These are phyloP conservation scores for Kodamaea hsintzibuensis DNA, from an alignment of 805 yeast genomes.

Conservation along the genomic window DNA sequence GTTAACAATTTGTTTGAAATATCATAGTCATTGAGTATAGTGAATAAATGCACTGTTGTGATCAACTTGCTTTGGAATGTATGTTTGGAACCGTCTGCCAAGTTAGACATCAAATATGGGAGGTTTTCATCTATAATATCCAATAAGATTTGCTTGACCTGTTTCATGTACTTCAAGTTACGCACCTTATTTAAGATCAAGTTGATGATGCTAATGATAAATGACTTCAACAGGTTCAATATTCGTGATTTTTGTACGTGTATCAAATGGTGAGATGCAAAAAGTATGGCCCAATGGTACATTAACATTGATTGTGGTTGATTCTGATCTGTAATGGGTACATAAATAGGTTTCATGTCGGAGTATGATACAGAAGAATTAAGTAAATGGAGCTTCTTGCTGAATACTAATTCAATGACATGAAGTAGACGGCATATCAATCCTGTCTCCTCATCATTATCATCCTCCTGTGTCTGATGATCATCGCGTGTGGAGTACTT, in stretches of 20 bases:
- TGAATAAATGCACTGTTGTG: slow-evolving; percentile 30
- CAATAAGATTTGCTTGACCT: slow-evolving; percentile 20
- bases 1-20: slow-evolving; percentile 29
- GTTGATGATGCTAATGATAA: slow-evolving; percentile 34
- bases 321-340: slow-evolving; percentile 7
- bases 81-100: background rate
- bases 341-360: slow-evolving; percentile 15
- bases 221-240: slow-evolving; percentile 29
- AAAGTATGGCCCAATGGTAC: slow-evolving; percentile 33
- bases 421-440: slow-evolving; percentile 24
- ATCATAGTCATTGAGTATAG: slow-evolving; percentile 39
- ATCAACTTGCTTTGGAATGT: slow-evolving; percentile 11
- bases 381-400: slow-evolving; percentile 29
- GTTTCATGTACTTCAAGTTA: slow-evolving; percentile 25
- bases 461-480: background rate
- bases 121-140: slow-evolving; percentile 17
- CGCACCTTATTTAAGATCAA: slow-evolving; percentile 31
- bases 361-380: slow-evolving; percentile 18
- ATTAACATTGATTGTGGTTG: slow-evolving; percentile 12
- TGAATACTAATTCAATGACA: slow-evolving; percentile 36
- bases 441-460: slow-evolving; percentile 1
- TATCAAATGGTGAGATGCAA: slow-evolving; percentile 28
- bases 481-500: slow-evolving; percentile 2
- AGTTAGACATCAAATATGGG: background rate
- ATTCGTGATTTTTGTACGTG: slow-evolving; percentile 13